Evolutionary conservation across 345 rosid genomes (phyloP).

Genomic region (Citrus cavaleriei): DNA sequence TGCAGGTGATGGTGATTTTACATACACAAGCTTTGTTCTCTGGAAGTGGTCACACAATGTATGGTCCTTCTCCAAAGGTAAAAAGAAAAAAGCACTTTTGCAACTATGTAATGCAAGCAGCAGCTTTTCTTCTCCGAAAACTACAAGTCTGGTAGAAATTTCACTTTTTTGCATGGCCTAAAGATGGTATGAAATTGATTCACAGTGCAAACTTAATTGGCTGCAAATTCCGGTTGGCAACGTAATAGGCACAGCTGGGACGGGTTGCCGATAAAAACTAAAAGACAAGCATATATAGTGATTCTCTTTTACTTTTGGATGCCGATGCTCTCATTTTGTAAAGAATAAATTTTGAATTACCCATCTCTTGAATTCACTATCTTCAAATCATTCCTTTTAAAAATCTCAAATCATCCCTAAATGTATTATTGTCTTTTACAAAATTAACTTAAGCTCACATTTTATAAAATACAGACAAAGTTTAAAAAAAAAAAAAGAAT

Average conservation of each 20-base stretch:
- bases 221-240: not conserved
- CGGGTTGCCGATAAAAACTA: not conserved
- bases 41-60: not conserved
- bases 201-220: not conserved
- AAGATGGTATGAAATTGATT: not conserved
- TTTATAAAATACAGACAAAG: no score
- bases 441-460: no score
- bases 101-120: no score
- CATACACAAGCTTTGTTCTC: not conserved
- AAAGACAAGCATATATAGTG: not conserved
- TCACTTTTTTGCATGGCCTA: not conserved
- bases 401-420: no score
- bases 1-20: conserved; percentile 16
- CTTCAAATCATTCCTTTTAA: no score
- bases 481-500: no score
- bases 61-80: conserved; percentile 1
- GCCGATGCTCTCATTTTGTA: no score
- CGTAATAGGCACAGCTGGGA: not conserved
- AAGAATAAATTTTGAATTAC: no score
- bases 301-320: not conserved
- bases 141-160: not conserved
- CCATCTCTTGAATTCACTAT: no score
- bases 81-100: not conserved
- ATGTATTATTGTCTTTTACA: no score
- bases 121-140: not conserved